These are phyloP conservation scores for Serendipita sp. DNA, from an alignment of 768 basidiomycete genomes.

Conservation along the genomic window DNA sequence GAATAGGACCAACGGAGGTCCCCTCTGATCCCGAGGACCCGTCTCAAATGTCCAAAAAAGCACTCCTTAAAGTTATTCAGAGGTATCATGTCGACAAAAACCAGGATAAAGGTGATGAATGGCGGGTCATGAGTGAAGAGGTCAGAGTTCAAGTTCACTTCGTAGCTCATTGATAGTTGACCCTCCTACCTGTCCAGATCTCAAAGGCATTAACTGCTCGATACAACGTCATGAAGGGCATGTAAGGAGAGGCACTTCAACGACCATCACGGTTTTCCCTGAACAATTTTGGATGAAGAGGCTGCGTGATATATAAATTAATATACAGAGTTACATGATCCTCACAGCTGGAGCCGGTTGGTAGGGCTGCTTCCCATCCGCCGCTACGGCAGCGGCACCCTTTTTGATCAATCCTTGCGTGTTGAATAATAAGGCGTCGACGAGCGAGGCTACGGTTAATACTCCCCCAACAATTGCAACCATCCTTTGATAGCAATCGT, in stretches of 20 bases:
- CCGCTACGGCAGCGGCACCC: slow-evolving; percentile 18
- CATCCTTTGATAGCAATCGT: slow-evolving; percentile 36
- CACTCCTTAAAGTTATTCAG: not conserved
- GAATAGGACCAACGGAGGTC: not conserved
- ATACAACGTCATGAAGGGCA: slow-evolving; percentile 44
- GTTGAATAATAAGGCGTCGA: slow-evolving; percentile 79
- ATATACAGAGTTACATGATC: slow-evolving; percentile 12
- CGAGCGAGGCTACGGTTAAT: slow-evolving; percentile 76
- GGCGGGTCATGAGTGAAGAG: slow-evolving; percentile 6
- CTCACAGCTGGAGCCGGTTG: slow-evolving; percentile 13
- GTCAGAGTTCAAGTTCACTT: not conserved
- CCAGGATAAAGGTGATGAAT: not conserved
- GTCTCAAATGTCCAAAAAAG: not conserved
- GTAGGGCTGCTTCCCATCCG: slow-evolving; percentile 7
- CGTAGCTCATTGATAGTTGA: not conserved
- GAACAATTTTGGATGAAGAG: too few relatives aligned
- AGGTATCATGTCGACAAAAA: not conserved
- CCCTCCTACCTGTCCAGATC: not conserved
- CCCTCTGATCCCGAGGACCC: not conserved
- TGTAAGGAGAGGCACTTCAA: slow-evolving; percentile 60
- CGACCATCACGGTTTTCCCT: not conserved
- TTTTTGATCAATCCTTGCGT: slow-evolving; percentile 64
- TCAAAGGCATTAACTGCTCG: not conserved
- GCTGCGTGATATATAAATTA: not conserved
- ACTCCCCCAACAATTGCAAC: slow-evolving; percentile 98